Evolutionary conservation across 768 basidiomycete species (phyloP).

Genomic region (Gymnopilus dilepis): DNA sequence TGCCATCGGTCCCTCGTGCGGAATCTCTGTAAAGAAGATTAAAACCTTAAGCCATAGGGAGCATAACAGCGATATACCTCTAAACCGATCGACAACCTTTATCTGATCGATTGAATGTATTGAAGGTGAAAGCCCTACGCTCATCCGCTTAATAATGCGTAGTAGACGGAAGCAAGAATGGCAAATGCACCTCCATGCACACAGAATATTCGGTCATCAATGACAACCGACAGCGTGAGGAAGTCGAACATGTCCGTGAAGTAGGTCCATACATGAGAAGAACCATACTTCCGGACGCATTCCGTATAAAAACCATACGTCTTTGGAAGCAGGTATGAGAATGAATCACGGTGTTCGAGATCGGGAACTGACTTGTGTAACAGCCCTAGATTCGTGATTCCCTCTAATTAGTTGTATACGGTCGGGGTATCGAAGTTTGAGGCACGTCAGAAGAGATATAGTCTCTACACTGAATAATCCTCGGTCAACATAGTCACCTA

Average conservation of each 20-base stretch:
- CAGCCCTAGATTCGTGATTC: conserved; percentile 97
- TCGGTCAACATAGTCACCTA: conserved; percentile 98
- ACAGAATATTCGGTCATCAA: conserved; percentile 99
- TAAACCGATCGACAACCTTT: conserved; percentile 97
- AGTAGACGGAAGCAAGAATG: neutral
- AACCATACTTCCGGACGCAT: conserved; percentile 96
- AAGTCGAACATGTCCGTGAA: conserved; percentile 99
- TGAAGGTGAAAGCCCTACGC: conserved; percentile 89
- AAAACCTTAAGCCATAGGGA: conserved; percentile 22
- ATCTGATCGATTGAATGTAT: conserved; percentile 99
- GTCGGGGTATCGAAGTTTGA: conserved; percentile 96
- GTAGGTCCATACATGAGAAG: conserved; percentile 96
- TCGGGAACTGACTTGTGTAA: conserved; percentile 82
- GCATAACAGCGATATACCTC: conserved; percentile 59
- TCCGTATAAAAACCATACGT: conserved; percentile 99
- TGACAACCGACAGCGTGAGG: conserved; percentile 94
- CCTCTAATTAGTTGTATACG: conserved; percentile 96
- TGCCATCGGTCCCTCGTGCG: conserved; percentile 99
- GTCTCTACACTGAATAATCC: conserved; percentile 99
- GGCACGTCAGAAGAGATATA: conserved; percentile 94
- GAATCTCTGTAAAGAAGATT: conserved; percentile 74
- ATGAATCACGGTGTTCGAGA: conserved; percentile 18
- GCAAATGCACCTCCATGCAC: conserved; percentile 86
- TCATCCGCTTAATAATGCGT: conserved; percentile 1
- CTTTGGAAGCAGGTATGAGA: conserved; percentile 51